Evolutionary conservation across 2,329 filamentous ascomycete genomes (phyloP).

Genomic region (Trichoderma polysporum): DNA sequence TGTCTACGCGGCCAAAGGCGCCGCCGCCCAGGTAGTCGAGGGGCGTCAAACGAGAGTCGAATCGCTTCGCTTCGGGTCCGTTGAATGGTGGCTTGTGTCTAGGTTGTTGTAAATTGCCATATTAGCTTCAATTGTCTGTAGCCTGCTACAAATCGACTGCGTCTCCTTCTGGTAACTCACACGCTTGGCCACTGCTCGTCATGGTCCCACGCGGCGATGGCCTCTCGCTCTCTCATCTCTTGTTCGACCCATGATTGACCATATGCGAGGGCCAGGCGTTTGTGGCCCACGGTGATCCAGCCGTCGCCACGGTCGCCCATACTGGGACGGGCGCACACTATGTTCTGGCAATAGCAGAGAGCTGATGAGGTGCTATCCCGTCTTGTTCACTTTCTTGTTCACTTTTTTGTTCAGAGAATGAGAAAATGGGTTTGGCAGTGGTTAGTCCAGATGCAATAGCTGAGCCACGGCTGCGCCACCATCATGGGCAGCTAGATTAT

Average conservation of each 20-base stretch:
- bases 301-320: constrained; percentile 35
- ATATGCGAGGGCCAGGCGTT: constrained; percentile 25
- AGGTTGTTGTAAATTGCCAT: constrained; percentile 21
- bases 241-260: constrained; percentile 31
- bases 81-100: constrained; percentile 34
- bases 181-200: constrained; percentile 37
- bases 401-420: too few species aligned
- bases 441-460: not conserved
- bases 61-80: constrained; percentile 35
- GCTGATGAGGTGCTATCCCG: not conserved
- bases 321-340: constrained; percentile 5
- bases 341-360: not conserved
- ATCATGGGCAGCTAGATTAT: not conserved
- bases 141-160: not conserved
- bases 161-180: constrained; percentile 27
- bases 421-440: not conserved
- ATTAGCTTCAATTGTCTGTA: not conserved
- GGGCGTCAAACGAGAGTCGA: constrained; percentile 34
- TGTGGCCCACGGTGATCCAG: constrained; percentile 37
- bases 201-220: constrained; percentile 34
- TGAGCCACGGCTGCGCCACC: constrained; percentile 13
- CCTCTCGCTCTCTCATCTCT: constrained; percentile 32
- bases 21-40: constrained; percentile 43
- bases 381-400: not conserved
- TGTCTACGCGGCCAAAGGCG: constrained; percentile 46